A percentile compares a stretch with the other conserved stretches of the same genome.
phyloP scores from a whole-genome alignment of 2,329 filamentous ascomycete genomes.

The Fusarium sacchari region DNA sequence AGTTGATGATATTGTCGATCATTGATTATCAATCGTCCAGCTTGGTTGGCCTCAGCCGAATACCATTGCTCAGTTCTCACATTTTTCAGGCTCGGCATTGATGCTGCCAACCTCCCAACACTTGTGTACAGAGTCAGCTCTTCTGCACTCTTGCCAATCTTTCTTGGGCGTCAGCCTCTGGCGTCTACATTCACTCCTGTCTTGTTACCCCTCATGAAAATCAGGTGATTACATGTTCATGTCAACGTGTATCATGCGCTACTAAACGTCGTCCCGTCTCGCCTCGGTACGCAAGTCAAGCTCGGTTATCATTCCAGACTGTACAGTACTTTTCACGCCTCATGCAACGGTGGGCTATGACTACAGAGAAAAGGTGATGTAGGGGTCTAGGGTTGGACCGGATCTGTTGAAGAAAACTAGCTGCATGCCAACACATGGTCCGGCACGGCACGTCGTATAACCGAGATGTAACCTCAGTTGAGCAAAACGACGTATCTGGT shows the following conservation, averaged over 20 bases:
- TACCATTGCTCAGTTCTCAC: neutral
- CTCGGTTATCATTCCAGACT: neutral
- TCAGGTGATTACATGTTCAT: neutral
- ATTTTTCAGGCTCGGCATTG: neutral
- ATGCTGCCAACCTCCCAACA: neutral
- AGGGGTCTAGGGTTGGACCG: neutral
- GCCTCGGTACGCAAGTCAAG: neutral
- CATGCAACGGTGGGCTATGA: neutral
- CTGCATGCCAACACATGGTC: neutral
- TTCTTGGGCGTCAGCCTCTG: too few species aligned
- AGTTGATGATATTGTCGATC: constrained; percentile 2
- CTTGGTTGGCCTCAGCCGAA: neutral
- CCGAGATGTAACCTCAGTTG: neutral
- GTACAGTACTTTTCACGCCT: neutral
- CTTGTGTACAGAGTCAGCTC: too few species aligned
- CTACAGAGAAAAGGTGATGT: neutral
- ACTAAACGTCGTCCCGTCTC: neutral
- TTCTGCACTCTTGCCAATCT: neutral
- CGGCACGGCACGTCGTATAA: neutral
- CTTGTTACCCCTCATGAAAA: neutral
- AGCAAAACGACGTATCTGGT: neutral
- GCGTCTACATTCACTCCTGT: neutral
- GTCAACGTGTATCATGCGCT: neutral
- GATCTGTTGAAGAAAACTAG: neutral
- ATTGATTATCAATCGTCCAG: neutral